Base-by-base conservation (phyloP, 208 protist genomes). In the Crithidia brevicula region DNA sequence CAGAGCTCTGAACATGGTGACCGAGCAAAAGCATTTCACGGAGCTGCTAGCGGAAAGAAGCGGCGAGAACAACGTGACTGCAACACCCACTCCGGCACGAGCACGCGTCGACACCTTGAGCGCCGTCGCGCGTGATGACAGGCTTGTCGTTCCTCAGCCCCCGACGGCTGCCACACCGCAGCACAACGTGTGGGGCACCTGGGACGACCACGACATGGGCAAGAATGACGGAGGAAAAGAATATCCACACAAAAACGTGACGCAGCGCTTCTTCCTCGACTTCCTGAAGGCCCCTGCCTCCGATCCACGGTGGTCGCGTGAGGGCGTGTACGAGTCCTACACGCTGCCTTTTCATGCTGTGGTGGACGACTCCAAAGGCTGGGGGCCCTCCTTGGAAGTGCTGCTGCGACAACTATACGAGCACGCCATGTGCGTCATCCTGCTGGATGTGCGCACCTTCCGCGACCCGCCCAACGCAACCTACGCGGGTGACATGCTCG, bases 151-250 rank as follows among this genome's bases (percentile, higher is more conserved):
- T 9, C 60, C 42, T 20, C 23, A 62, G 16, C 45, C 60, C 15
- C 51, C 49, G 13, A 49, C 31, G n/a, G 25, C 6, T 15, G 54
- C 28, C 25, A 9, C 2, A 3, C 4, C 18, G 16, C 60, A 22
- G 31, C 59, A 53, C 52, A 73, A 74, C 45, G 76, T 85, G 63
- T 95, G 49, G 46, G 92, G 89, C 40, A 85, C 83, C 13, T 97
- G 92, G 92, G 92, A 97, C 51, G 92, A 97, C 64, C 92, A 97
- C 74, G 92, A 97, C 60, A 90, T 93, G 78, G 88, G 86, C 25
- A 80, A 87, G 66, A 97, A 97, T 70, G 86, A 97, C 59, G 92
- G 80, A 7, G 92, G 89, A 20, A 71, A 54, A 15, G 88, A 95
- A 43, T 92, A 89, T 59, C 45, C 57, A 11, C 10, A 88, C 38